phyloP scores from a whole-genome alignment of 2,329 filamentous ascomycete species.

The Neonectria hederae region DNA sequence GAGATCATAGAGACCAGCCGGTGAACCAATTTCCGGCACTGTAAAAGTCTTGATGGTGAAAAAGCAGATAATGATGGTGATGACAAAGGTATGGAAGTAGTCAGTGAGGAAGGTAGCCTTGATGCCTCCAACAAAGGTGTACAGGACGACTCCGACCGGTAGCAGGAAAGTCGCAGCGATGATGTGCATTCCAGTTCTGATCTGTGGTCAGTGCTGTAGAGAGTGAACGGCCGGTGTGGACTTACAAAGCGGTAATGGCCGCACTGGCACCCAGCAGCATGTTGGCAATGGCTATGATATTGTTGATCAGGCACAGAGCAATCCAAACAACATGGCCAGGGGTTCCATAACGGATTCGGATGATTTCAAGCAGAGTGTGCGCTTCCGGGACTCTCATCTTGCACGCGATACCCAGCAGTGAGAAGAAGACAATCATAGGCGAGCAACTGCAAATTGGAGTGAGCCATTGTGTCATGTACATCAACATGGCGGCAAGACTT shows the following conservation, averaged over 20 bases:
- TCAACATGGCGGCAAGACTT: neutral
- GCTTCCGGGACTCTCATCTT: constrained; percentile 63
- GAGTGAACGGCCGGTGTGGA: neutral
- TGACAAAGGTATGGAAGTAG: constrained; percentile 64
- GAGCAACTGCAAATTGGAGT: constrained; percentile 48
- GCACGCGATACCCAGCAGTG: constrained; percentile 60
- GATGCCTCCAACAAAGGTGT: constrained; percentile 53
- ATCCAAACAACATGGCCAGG: constrained; percentile 62
- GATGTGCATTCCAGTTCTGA: constrained; percentile 58
- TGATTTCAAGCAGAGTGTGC: constrained; percentile 63
- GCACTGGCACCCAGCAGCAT: constrained; percentile 57
- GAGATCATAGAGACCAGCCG: constrained; percentile 59
- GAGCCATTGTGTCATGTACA: neutral
- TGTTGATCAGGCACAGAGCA: constrained; percentile 61
- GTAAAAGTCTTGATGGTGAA: constrained; percentile 58
- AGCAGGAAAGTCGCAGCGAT: constrained; percentile 59
- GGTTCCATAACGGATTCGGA: constrained; percentile 60
- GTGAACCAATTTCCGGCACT: constrained; percentile 57
- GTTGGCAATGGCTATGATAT: constrained; percentile 62
- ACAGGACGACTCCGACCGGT: constrained; percentile 50
- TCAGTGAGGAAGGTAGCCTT: constrained; percentile 58
- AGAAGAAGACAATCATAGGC: constrained; percentile 66
- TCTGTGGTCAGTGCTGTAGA: constrained; percentile 9
- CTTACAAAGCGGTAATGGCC: constrained; percentile 48
- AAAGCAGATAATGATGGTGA: constrained; percentile 62